Evolutionary conservation across 768 basidiomycete species (phyloP).

Genomic region (Pulveroboletus sp.): DNA sequence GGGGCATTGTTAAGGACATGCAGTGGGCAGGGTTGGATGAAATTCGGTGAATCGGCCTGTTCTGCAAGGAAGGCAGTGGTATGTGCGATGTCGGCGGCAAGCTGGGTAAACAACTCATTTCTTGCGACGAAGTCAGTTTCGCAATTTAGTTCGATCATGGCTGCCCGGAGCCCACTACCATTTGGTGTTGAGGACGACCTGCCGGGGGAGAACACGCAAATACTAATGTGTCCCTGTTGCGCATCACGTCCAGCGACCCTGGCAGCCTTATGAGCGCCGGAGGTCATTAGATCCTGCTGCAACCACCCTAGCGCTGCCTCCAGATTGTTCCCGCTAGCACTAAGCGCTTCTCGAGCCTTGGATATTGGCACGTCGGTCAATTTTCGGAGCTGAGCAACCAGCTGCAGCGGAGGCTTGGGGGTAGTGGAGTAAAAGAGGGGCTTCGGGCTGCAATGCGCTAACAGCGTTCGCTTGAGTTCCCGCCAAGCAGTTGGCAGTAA

Average conservation of each 20-base stretch:
- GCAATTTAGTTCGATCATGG: constrained; percentile 90
- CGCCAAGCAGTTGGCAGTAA: constrained; percentile 6
- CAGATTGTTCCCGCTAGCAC: constrained; percentile 67
- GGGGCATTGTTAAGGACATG: constrained; percentile 59
- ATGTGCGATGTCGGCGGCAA: constrained; percentile 77
- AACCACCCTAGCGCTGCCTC: constrained; percentile 77
- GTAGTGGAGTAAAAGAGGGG: constrained; percentile 47
- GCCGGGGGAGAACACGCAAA: constrained; percentile 69
- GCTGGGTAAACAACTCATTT: constrained; percentile 73
- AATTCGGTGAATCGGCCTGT: constrained; percentile 23
- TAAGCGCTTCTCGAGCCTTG: constrained; percentile 86
- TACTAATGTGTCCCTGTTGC: constrained; percentile 72
- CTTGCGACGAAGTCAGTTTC: constrained; percentile 96
- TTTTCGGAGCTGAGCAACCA: constrained; percentile 84
- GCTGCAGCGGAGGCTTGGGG: constrained; percentile 60
- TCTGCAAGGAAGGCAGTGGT: constrained; percentile 73
- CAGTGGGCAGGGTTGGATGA: constrained; percentile 49
- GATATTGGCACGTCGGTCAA: constrained; percentile 74
- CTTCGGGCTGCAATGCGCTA: neutral
- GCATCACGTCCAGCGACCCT: constrained; percentile 77
- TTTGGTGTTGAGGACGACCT: constrained; percentile 34
- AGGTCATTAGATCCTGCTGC: constrained; percentile 60
- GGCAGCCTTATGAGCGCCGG: constrained; percentile 75
- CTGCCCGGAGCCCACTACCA: constrained; percentile 58
- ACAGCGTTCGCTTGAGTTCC: neutral